phyloP scores from a whole-genome alignment of 176 grass and related monocot genomes.

The Oryza longistaminata region DNA sequence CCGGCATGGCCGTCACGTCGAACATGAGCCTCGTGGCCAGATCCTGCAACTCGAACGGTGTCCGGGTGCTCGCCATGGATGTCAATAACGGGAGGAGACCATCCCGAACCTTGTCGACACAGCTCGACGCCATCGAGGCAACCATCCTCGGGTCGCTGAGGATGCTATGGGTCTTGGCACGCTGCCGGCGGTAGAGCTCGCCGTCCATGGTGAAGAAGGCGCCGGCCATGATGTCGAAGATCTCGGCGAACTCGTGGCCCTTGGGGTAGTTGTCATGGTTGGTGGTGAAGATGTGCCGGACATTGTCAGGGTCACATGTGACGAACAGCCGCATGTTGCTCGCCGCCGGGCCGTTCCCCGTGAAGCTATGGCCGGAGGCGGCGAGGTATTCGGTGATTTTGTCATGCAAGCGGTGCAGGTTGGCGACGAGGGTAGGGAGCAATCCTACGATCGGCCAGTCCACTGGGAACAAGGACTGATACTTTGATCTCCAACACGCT shows the following conservation, averaged over 20 bases:
- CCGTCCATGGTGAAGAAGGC: slow-evolving; percentile 38
- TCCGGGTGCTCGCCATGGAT: background rate
- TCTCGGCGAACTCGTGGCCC: slow-evolving; percentile 30
- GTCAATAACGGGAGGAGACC: slow-evolving; percentile 11
- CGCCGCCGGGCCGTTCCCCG: background rate
- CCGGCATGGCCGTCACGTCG: slow-evolving; percentile 16
- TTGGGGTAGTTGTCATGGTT: slow-evolving; percentile 41
- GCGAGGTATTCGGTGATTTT: background rate
- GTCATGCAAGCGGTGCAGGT: background rate
- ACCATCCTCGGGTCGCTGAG: background rate
- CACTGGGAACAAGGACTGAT: background rate
- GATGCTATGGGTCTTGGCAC: background rate
- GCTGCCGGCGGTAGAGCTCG: slow-evolving; percentile 12
- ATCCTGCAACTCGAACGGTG: slow-evolving; percentile 32
- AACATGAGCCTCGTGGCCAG: slow-evolving; percentile 35
- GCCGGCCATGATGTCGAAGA: slow-evolving; percentile 39
- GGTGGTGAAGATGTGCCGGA: slow-evolving; percentile 35
- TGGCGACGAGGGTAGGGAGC: background rate
- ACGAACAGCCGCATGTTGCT: background rate
- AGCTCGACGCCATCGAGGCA: background rate
- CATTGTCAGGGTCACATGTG: slow-evolving; percentile 32
- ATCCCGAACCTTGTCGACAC: slow-evolving; percentile 22
- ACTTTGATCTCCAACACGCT: background rate
- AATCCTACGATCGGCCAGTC: background rate
- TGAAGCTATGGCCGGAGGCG: background rate